Percentiles rank a stretch among this genome's conserved stretches.
Evolutionary conservation across 2,329 filamentous ascomycete genomes (phyloP).

Genomic region (Colletotrichum lini): DNA sequence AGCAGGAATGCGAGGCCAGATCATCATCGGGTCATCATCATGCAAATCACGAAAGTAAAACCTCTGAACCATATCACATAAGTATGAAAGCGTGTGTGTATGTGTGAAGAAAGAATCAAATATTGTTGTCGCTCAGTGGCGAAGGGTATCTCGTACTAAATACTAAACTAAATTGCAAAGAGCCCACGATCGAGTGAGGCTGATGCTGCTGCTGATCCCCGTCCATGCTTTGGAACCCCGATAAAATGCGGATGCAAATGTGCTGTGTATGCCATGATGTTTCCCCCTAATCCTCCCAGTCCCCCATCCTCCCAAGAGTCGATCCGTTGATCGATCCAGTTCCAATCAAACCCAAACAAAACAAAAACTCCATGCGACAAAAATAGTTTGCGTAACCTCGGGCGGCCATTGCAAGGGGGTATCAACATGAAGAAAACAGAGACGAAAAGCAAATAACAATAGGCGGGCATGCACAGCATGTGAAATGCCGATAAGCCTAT

Average conservation of each 20-base stretch:
- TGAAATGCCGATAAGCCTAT: conserved; percentile 35
- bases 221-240: neutral
- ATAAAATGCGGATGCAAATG: conserved; percentile 33
- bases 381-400: conserved; percentile 24
- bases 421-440: conserved; percentile 33
- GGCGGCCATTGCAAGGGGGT: conserved; percentile 31
- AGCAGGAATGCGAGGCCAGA: neutral
- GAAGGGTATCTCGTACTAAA: conserved; percentile 42
- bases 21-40: neutral
- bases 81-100: neutral
- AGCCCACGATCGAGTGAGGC: conserved; percentile 18
- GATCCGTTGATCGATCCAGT: conserved; percentile 29
- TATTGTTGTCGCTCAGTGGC: conserved; percentile 37
- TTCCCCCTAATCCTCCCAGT: conserved; percentile 4
- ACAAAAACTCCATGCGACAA: conserved; percentile 34
- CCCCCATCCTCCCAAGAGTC: neutral
- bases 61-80: neutral
- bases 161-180: conserved; percentile 28
- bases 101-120: conserved; percentile 28
- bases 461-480: conserved; percentile 20
- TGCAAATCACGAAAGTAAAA: neutral
- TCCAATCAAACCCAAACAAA: neutral
- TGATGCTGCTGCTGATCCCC: conserved; percentile 17
- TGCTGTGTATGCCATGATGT: conserved; percentile 34
- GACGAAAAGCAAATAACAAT: neutral